Conservation (phyloP, 495 filamentous ascomycete species). For the Acidiella bohemica region DNA sequence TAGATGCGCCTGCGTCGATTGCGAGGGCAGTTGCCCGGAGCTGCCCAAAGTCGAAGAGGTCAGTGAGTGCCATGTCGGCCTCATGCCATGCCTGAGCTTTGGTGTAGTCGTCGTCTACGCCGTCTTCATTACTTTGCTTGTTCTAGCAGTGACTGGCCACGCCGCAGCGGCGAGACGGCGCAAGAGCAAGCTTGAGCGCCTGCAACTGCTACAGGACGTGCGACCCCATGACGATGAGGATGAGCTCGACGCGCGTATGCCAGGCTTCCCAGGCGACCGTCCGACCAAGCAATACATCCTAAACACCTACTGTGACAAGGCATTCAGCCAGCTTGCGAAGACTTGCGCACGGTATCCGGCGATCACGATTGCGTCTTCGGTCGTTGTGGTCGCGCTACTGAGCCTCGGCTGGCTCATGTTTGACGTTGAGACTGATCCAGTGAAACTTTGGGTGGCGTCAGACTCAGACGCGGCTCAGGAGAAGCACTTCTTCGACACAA, state of each 20-base stretch:
- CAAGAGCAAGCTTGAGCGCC: conserved; percentile 60
- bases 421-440: conserved; percentile 74
- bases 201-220: conserved; percentile 74
- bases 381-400: conserved; percentile 58
- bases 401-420: conserved; percentile 82
- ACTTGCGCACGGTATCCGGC: conserved; percentile 69
- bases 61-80: conserved; percentile 66
- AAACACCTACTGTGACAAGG: conserved; percentile 62
- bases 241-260: conserved; percentile 60
- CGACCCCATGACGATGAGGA: conserved; percentile 82
- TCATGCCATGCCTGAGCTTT: conserved; percentile 82
- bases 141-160: conserved; percentile 55
- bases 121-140: conserved; percentile 51
- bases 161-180: conserved; percentile 58
- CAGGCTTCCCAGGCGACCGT: conserved; percentile 46
- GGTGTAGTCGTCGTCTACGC: conserved; percentile 77
- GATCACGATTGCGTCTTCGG: conserved; percentile 59
- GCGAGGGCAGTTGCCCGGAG: conserved; percentile 67
- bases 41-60: conserved; percentile 56
- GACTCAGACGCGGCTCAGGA: conserved; percentile 81
- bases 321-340: conserved; percentile 73
- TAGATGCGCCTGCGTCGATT: conserved; percentile 88
- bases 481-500: conserved; percentile 87
- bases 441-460: conserved; percentile 88
- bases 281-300: conserved; percentile 60